These are phyloP conservation scores for Skeletonema marinoi DNA, from an alignment of 108 stramenopile species.

Conservation along the genomic window DNA sequence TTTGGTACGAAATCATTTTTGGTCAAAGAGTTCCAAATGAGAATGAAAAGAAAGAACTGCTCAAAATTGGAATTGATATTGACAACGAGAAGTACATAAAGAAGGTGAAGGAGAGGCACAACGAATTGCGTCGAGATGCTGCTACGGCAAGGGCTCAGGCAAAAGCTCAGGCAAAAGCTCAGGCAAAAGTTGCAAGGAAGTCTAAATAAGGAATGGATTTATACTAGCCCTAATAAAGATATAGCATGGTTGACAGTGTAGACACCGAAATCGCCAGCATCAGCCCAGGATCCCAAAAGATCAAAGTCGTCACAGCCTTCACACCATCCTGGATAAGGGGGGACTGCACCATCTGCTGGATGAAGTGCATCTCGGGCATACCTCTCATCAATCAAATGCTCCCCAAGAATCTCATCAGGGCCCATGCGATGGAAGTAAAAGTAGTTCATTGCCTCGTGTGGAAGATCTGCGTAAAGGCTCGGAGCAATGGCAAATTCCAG, in stretches of 20 bases:
- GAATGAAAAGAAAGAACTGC: too few relatives aligned
- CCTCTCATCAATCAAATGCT: slow-evolving; percentile 26
- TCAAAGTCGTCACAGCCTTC: slow-evolving; percentile 23
- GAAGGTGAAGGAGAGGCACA: too few relatives aligned
- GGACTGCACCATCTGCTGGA: slow-evolving; percentile 13
- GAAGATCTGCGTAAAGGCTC: slow-evolving; percentile 25
- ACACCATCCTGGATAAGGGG: slow-evolving; percentile 31
- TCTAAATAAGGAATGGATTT: too few relatives aligned
- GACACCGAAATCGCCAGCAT: slow-evolving; percentile 29
- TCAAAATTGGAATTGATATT: too few relatives aligned
- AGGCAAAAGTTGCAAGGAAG: too few relatives aligned
- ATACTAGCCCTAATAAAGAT: too few relatives aligned
- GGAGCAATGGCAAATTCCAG: slow-evolving; percentile 22
- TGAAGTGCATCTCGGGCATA: slow-evolving; percentile 30
- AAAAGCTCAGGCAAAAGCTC: too few relatives aligned
- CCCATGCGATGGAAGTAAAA: slow-evolving; percentile 44
- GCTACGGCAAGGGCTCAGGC: too few relatives aligned
- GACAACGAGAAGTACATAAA: too few relatives aligned
- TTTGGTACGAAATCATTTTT: too few relatives aligned
- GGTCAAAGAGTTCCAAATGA: too few relatives aligned
- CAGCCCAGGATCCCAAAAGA: slow-evolving; percentile 25
- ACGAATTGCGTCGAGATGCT: too few relatives aligned
- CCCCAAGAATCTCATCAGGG: not conserved
- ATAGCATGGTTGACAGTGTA: slow-evolving; percentile 35
- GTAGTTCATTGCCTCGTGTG: slow-evolving; percentile 41